phyloP scores from a whole-genome alignment of 2,329 filamentous ascomycete species.

The Salinomyces thailandicus region DNA sequence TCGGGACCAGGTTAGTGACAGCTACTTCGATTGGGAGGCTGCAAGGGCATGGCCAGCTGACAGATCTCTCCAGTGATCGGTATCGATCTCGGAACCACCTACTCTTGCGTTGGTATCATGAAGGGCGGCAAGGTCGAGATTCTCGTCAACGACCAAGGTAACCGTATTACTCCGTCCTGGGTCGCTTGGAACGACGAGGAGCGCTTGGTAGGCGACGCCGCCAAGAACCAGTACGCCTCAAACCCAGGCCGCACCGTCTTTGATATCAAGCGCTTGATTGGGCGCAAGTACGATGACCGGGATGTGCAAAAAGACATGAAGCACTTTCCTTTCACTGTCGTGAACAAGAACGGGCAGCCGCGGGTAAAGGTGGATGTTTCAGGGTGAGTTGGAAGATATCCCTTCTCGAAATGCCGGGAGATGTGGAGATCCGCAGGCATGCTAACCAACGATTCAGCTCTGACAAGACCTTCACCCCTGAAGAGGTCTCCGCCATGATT shows the following conservation, averaged over 20 bases:
- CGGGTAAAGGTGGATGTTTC: constrained; percentile 63
- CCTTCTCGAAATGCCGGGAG: not conserved
- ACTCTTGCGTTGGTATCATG: constrained; percentile 87
- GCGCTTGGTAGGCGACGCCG: constrained; percentile 90
- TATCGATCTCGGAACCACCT: constrained; percentile 90
- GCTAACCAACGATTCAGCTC: constrained; percentile 13
- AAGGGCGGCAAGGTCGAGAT: constrained; percentile 92
- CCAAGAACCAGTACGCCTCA: constrained; percentile 73
- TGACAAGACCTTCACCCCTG: constrained; percentile 67
- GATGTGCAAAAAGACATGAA: constrained; percentile 89
- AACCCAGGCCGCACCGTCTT: constrained; percentile 42
- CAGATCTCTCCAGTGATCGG: constrained; percentile 55
- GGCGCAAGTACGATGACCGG: constrained; percentile 47
- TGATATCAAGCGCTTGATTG: constrained; percentile 42
- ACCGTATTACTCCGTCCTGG: constrained; percentile 74
- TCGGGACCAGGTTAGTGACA: constrained; percentile 50
- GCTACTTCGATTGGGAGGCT: not conserved
- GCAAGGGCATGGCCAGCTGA: constrained; percentile 39
- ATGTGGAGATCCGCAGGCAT: no score
- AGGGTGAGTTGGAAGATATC: constrained; percentile 30
- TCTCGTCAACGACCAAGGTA: constrained; percentile 91
- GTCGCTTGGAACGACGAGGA: constrained; percentile 75
- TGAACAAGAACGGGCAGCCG: constrained; percentile 84
- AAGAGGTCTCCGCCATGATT: constrained; percentile 73
- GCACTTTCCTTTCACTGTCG: constrained; percentile 95